phyloP scores from a whole-genome alignment of 1,284 basidiomycete genomes.

The Heterobasidion parviporum region DNA sequence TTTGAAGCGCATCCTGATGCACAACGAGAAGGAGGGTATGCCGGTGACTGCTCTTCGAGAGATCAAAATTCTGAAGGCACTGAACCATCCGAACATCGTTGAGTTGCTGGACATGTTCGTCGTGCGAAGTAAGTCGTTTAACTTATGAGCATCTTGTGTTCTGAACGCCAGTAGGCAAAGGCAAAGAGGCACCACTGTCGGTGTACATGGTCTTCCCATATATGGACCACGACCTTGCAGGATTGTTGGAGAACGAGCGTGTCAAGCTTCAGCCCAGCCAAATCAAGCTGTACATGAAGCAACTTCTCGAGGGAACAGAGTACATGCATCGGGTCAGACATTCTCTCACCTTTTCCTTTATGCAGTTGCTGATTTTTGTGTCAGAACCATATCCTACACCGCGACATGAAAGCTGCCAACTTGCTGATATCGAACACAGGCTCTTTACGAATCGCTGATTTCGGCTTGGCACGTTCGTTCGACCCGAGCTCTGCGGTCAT shows the following conservation, averaged over 20 bases:
- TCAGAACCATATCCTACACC: slow-evolving; percentile 92
- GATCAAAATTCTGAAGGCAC: slow-evolving; percentile 91
- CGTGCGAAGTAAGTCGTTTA: slow-evolving; percentile 46
- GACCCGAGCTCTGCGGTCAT: slow-evolving; percentile 41
- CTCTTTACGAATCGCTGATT: slow-evolving; percentile 86
- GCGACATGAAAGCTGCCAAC: slow-evolving; percentile 99
- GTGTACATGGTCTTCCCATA: slow-evolving; percentile 99
- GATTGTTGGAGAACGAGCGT: slow-evolving; percentile 84
- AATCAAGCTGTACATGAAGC: slow-evolving; percentile 95
- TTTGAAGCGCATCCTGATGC: slow-evolving; percentile 91
- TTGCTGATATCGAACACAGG: slow-evolving; percentile 88
- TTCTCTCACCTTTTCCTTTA: slow-evolving; percentile 1
- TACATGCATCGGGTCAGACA: slow-evolving; percentile 83
- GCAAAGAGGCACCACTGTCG: slow-evolving; percentile 62
- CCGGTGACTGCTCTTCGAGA: slow-evolving; percentile 97
- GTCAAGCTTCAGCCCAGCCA: slow-evolving; percentile 76
- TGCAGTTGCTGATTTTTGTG: slow-evolving; percentile 8
- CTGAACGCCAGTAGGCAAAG: slow-evolving; percentile 34
- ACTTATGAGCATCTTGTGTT: background rate
- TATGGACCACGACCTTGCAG: slow-evolving; percentile 98
- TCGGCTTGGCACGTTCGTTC: slow-evolving; percentile 85
- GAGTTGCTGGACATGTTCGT: slow-evolving; percentile 91
- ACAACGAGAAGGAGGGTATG: slow-evolving; percentile 94
- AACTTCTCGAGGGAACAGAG: slow-evolving; percentile 89
- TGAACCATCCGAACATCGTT: slow-evolving; percentile 83